Base-by-base conservation (phyloP, 2,329 filamentous ascomycete species). In the Ophiostoma montium region DNA sequence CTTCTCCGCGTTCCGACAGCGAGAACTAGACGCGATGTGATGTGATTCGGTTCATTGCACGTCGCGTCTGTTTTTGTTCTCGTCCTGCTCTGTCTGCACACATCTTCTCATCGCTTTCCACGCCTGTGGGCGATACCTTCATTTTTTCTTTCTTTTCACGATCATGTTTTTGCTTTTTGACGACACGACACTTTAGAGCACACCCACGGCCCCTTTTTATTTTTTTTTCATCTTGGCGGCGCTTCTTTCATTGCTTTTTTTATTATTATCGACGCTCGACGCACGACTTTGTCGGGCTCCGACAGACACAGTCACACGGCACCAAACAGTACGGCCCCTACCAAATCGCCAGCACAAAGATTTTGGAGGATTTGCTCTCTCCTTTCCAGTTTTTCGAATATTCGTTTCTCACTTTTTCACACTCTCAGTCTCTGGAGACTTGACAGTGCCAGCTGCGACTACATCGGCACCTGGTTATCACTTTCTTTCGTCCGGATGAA, bases 321-420 rank as follows among this genome's bases (percentile, higher is more conserved):
- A 42, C 39, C 23, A 42, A 42, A 42, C 39, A 42, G 39, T 42
- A 42, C 39, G 39, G 39, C 39, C 39, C 16, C 15, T 9, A 27
- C 16, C 23, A 19, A 42, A 16, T 42, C 38, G 18, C 36, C 21
- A 16, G 23, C 39, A 31, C 16, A 11, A 15, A 5, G 19, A 16
- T 42, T 42, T 42, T 6, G 35, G 39, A n/a, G 39, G 16, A 16
- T 52, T 50, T 13, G 33, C 23, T 27, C 23, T 27, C 23, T 46
- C 23, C 47, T 33, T 53, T 53, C 46, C 30, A 42, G 31, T 31
- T 43, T n/a, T n/a, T 50, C 43, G 9, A 43, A 36, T 27, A 11
- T 50, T 51, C 30, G 31, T 13, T 13, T 41, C 46, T 45, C 5
- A 16, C 35, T 27, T 19, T 41, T 42, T 30, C 13, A 12, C 23